These are phyloP conservation scores for Zelonia costaricensis DNA, from an alignment of 208 protist species.

Conservation along the genomic window DNA sequence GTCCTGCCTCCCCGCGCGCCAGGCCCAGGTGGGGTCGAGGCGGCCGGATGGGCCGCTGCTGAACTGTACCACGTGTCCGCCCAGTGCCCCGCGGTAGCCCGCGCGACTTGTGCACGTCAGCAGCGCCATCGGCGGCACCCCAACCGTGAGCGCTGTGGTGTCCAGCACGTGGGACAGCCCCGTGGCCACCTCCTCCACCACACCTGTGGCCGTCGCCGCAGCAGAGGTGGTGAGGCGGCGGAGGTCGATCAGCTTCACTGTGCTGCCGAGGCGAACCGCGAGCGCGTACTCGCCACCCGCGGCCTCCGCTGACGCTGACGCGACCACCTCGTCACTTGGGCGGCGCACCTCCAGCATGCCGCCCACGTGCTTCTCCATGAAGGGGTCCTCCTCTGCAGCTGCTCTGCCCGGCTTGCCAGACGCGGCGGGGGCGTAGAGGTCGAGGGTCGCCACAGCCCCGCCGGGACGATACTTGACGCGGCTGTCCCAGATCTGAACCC, in stretches of 20 bases:
- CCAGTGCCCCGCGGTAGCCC: conserved; percentile 43
- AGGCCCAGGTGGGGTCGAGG: conserved; percentile 15
- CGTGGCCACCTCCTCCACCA: conserved; percentile 6
- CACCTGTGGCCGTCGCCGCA: neutral
- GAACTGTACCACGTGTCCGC: conserved; percentile 72
- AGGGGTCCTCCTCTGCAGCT: neutral
- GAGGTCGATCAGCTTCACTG: conserved; percentile 55
- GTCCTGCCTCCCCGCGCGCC: conserved; percentile 40
- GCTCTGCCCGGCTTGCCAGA: neutral
- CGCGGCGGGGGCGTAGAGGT: conserved; percentile 36
- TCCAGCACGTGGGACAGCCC: conserved; percentile 44
- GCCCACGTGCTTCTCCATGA: conserved; percentile 64
- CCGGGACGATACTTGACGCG: conserved; percentile 72
- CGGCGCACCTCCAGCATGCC: conserved; percentile 54
- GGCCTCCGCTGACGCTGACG: neutral
- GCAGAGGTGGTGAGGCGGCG: conserved; percentile 18
- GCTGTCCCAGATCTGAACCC: conserved; percentile 77
- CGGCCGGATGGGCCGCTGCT: conserved; percentile 6
- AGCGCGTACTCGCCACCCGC: conserved; percentile 37
- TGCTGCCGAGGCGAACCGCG: conserved; percentile 41
- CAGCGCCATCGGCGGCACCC: conserved; percentile 21
- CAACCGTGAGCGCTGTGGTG: conserved; percentile 38
- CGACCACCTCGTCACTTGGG: neutral
- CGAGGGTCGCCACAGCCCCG: conserved; percentile 36
- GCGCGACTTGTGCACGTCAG: conserved; percentile 58